phyloP scores from a whole-genome alignment of 1,284 basidiomycete genomes.

The Inonotus hispidus region DNA sequence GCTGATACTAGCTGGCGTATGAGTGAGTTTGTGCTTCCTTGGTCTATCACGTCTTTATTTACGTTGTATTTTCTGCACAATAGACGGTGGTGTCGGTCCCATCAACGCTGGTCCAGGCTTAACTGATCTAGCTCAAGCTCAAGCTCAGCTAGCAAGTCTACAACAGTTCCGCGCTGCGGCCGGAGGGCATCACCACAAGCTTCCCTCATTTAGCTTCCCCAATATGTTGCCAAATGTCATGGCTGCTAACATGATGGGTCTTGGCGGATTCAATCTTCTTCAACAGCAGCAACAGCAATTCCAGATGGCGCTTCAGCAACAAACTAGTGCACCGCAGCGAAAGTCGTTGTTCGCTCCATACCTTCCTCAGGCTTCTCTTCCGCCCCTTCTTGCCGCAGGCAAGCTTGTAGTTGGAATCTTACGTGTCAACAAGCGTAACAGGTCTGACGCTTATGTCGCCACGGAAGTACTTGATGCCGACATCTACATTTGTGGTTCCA shows the following conservation, averaged over 20 bases:
- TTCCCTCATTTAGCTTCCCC: constrained; percentile 95
- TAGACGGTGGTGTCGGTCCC: constrained; percentile 70
- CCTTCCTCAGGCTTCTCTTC: constrained; percentile 94
- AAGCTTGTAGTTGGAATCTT: constrained; percentile 98
- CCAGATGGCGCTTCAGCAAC: constrained; percentile 87
- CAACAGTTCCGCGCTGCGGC: constrained; percentile 96
- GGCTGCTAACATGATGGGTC: constrained; percentile 91
- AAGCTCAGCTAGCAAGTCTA: constrained; percentile 92
- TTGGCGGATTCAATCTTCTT: constrained; percentile 73
- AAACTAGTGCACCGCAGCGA: constrained; percentile 86
- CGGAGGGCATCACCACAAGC: constrained; percentile 93
- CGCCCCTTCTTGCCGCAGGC: constrained; percentile 94
- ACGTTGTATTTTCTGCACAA: constrained; percentile 18
- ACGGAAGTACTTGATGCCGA: constrained; percentile 98
- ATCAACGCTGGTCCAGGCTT: constrained; percentile 58
- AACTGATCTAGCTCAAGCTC: constrained; percentile 88
- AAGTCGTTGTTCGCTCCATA: constrained; percentile 99
- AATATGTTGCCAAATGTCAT: constrained; percentile 95
- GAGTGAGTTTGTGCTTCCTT: constrained; percentile 44
- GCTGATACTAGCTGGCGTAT: constrained; percentile 86
- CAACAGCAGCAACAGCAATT: constrained; percentile 76
- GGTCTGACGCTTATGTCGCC: constrained; percentile 99
- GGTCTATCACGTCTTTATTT: not conserved
- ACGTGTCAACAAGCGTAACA: constrained; percentile 97
- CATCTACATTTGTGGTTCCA: constrained; percentile 98